phyloP scores from a whole-genome alignment of 306 rosid genomes.

The Morella rubra region DNA sequence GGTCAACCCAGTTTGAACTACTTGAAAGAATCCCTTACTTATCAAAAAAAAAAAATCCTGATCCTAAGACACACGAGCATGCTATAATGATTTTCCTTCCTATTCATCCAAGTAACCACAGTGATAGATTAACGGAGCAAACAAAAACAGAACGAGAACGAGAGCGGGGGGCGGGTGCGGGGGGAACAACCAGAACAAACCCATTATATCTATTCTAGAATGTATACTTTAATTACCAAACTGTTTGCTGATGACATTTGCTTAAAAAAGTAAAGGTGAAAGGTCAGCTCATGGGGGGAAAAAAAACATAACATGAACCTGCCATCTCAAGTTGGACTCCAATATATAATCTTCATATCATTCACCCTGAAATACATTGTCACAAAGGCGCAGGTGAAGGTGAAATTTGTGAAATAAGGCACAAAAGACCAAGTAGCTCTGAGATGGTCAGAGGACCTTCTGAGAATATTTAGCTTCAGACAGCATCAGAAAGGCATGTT shows the following conservation, averaged over 20 bases:
- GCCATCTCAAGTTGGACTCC: constrained; percentile 8
- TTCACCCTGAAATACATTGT: constrained; percentile 20
- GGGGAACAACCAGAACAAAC: neutral
- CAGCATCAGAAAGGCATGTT: constrained; percentile 38
- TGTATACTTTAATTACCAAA: constrained; percentile 12
- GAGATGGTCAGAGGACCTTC: constrained; percentile 8
- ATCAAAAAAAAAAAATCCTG: too few species aligned
- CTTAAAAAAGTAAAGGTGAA: constrained; percentile 22
- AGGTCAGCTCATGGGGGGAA: constrained; percentile 42
- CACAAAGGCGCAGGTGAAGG: constrained; percentile 20
- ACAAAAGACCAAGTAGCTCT: constrained; percentile 20
- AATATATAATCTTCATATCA: constrained; percentile 22
- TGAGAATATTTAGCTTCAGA: constrained; percentile 11
- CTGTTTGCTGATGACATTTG: constrained; percentile 17
- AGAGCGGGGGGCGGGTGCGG: too few species aligned
- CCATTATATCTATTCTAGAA: constrained; percentile 7
- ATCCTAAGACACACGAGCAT: neutral
- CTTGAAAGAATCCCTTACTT: too few species aligned
- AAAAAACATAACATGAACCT: constrained; percentile 40
- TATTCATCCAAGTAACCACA: neutral
- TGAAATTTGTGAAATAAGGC: neutral
- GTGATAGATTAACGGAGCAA: neutral
- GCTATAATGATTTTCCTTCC: neutral
- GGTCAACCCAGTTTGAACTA: too few species aligned
- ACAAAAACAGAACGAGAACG: neutral